These are phyloP conservation scores for Cyathus striatus DNA, from an alignment of 768 basidiomycete species.

Conservation along the genomic window DNA sequence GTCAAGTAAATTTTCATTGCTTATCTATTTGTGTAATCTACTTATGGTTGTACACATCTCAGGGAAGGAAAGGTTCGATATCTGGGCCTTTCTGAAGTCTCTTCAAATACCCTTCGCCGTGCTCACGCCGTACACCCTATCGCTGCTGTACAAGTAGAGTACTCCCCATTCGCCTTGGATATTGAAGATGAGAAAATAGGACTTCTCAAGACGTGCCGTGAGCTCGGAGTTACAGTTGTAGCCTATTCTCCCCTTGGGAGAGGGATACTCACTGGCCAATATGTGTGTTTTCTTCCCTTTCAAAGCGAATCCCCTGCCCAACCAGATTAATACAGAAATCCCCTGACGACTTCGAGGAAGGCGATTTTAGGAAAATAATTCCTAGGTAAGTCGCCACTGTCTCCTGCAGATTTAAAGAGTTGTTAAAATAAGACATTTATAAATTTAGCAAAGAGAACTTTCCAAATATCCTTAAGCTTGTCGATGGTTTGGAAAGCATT, in stretches of 20 bases:
- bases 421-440: slow-evolving; percentile 9
- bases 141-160: slow-evolving; percentile 44
- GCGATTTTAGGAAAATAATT: slow-evolving; percentile 31
- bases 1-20: slow-evolving; percentile 47
- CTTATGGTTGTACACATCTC: not conserved
- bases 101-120: slow-evolving; percentile 39
- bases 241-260: slow-evolving; percentile 51
- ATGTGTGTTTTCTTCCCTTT: slow-evolving; percentile 18
- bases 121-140: slow-evolving; percentile 48
- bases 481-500: slow-evolving; percentile 29
- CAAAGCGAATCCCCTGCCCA: not conserved
- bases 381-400: slow-evolving; percentile 20
- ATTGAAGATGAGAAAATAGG: slow-evolving; percentile 31
- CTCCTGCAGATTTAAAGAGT: too few relatives aligned
- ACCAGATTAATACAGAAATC: slow-evolving; percentile 19
- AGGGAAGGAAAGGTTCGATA: slow-evolving; percentile 40
- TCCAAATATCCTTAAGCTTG: slow-evolving; percentile 38
- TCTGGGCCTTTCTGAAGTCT: slow-evolving; percentile 50
- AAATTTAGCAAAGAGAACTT: slow-evolving; percentile 38
- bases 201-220: slow-evolving; percentile 34
- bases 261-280: slow-evolving; percentile 44
- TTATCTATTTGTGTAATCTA: too few relatives aligned
- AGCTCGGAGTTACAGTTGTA: slow-evolving; percentile 43
- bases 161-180: slow-evolving; percentile 43
- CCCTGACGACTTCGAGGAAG: slow-evolving; percentile 29